These are phyloP conservation scores for Crassisporium funariophilum DNA, from an alignment of 768 basidiomycete species.

Conservation along the genomic window DNA sequence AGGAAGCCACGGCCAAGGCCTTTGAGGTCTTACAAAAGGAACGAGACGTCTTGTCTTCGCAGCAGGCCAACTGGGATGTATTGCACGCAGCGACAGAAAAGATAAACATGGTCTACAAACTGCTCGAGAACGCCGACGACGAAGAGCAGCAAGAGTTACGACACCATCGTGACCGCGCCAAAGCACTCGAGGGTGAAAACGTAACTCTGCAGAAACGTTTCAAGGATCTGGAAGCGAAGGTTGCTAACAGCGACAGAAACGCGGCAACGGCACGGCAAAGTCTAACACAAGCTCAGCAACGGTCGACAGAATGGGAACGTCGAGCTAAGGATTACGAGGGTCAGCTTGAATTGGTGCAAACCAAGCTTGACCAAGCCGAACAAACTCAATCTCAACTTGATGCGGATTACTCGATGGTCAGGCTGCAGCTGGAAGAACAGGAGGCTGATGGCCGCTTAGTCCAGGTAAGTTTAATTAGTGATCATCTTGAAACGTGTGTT, in stretches of 20 bases:
- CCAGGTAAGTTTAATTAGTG: constrained; percentile 47
- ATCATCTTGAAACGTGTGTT: background rate
- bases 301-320: constrained; percentile 80
- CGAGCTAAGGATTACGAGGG: constrained; percentile 71
- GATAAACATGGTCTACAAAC: constrained; percentile 63
- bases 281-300: constrained; percentile 74
- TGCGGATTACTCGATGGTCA: constrained; percentile 66
- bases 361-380: constrained; percentile 68
- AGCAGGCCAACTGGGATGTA: constrained; percentile 81
- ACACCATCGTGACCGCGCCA: constrained; percentile 62
- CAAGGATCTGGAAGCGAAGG: constrained; percentile 70
- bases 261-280: constrained; percentile 59
- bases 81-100: constrained; percentile 71
- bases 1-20: constrained; percentile 54
- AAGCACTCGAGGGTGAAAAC: constrained; percentile 69
- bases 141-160: constrained; percentile 76
- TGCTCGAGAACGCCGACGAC: constrained; percentile 64
- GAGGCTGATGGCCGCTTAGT: constrained; percentile 69
- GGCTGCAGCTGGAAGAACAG: constrained; percentile 73
- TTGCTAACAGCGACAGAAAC: constrained; percentile 61
- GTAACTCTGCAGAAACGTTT: constrained; percentile 66
- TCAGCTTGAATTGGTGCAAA: constrained; percentile 59
- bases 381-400: constrained; percentile 67
- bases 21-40: constrained; percentile 58
- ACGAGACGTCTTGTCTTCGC: constrained; percentile 56